These are phyloP conservation scores for Cytospora chrysosperma DNA, from an alignment of 2,329 filamentous ascomycete species.

Conservation along the genomic window DNA sequence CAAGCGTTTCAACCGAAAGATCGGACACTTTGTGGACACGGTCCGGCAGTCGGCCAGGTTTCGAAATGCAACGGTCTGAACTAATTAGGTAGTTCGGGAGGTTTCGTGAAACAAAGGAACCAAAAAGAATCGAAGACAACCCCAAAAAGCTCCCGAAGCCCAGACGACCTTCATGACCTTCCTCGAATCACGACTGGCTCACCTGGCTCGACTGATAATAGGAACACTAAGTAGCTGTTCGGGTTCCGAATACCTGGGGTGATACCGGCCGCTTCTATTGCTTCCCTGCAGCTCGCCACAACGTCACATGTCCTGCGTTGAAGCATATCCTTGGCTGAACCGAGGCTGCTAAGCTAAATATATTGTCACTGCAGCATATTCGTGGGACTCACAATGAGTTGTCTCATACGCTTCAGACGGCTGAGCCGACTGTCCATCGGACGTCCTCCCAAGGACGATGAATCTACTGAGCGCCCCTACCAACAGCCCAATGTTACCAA, in stretches of 20 bases:
- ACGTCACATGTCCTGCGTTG: not conserved
- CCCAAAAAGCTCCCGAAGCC: conserved; percentile 6
- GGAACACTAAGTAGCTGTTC: not conserved
- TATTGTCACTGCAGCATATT: not conserved
- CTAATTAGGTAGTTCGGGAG: not conserved
- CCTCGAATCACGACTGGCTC: not conserved
- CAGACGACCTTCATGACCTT: not conserved
- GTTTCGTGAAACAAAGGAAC: not conserved
- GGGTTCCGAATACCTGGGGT: conserved; percentile 3
- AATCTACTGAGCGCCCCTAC: not conserved
- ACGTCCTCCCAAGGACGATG: not conserved
- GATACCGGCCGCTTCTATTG: conserved; percentile 1
- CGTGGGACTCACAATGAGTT: not conserved
- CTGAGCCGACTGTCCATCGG: not conserved
- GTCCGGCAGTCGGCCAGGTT: not conserved
- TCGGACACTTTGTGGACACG: not conserved
- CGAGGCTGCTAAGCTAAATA: not conserved
- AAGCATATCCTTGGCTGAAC: not conserved
- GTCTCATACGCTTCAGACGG: not conserved
- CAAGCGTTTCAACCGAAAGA: not conserved
- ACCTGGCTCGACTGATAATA: not conserved
- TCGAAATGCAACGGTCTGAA: not conserved
- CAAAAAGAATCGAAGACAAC: not conserved
- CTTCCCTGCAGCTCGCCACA: not conserved
- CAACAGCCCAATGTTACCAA: not conserved